Percentiles rank a stretch among this genome's conserved stretches.
Conservation (phyloP, 805 yeast species). For the Starmera caribaea region DNA sequence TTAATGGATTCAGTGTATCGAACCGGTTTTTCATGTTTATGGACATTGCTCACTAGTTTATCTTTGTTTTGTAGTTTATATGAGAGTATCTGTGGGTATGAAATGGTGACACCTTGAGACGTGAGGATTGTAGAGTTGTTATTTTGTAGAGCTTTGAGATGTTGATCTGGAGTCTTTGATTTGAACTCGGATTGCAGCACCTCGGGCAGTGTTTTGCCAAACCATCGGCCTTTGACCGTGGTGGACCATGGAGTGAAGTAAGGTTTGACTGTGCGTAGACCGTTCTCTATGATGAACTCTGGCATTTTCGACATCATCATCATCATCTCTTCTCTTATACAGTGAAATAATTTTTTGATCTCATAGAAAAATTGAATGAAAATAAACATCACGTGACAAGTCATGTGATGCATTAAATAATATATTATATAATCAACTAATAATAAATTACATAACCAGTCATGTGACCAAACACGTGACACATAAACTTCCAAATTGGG, state of each 20-base stretch:
- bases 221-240: constrained; percentile 81
- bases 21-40: constrained; percentile 82
- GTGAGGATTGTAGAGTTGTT: neutral
- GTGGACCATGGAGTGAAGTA: constrained; percentile 71
- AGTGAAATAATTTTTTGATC: no score
- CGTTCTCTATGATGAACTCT: neutral
- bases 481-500: neutral
- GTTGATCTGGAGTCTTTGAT: constrained; percentile 57
- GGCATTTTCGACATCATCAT: no score
- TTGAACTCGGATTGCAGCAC: constrained; percentile 74
- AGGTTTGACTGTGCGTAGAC: neutral
- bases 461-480: no score
- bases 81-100: neutral
- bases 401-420: no score
- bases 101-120: neutral
- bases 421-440: no score
- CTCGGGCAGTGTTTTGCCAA: constrained; percentile 60
- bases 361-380: no score
- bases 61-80: constrained; percentile 15
- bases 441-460: no score
- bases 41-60: constrained; percentile 25
- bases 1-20: constrained; percentile 40
- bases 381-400: no score
- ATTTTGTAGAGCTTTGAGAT: constrained; percentile 18
- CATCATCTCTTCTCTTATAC: no score